Base-by-base conservation (phyloP, 441 rosid genomes). In the Jatropha podagrica region DNA sequence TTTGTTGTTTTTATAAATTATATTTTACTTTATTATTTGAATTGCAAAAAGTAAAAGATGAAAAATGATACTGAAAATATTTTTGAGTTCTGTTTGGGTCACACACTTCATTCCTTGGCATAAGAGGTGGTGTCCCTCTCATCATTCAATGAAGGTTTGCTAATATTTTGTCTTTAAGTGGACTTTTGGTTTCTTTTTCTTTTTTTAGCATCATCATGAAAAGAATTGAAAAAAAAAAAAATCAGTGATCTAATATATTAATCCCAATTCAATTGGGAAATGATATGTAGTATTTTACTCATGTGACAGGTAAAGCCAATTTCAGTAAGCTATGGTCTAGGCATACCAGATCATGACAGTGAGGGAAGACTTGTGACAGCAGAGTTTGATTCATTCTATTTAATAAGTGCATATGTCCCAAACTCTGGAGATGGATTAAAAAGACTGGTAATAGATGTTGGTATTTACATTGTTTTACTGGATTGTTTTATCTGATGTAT, bases 391-490 rank as follows among this genome's bases (percentile, higher is more conserved):
- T 86, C 95, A 2, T 95, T 91, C 81, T 95, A 87, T 87, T 81
- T 93, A 71, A 71, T 95, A 78, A 80, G 78, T n/a, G 83, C 85
- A 32, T 93, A 93, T 65, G 92, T 95, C 74, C 99, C 98, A 71
- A 95, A 93, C 78, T 91, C 99, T 41, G 97, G 99, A 67, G 99
- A 95, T 77, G 99, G 98, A 86, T 82, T 95, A 85, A 91, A 80
- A 85, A 91, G 97, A 87, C 87, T 95, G 97, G 98, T 93, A 89
- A 79, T 67, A 73, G 64, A 69, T 54, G 68, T 42, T 51, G 55
- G 32, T 38, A 77, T 71, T 68, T 27, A 12, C 65, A 14, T 76
- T 65, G 23, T 60, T 46, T 69, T 67, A 32, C 55, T 55, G 60
- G 20, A 76, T 67, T 76, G 63, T 78, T 27, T 52, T 20, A 5